Evolutionary conservation across 306 rosid genomes (phyloP).

Genomic region (Glycine latifolia): DNA sequence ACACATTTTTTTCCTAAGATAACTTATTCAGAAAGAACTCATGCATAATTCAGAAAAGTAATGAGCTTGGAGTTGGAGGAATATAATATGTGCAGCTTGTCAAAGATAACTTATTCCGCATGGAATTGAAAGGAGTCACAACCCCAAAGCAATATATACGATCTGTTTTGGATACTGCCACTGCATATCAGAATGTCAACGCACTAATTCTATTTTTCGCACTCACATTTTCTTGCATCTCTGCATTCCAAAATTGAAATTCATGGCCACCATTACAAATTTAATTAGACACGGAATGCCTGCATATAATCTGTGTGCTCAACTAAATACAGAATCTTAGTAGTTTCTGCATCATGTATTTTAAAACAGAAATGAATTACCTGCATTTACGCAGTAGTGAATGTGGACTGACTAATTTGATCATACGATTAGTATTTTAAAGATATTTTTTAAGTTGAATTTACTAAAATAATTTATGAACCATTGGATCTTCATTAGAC

Average conservation of each 20-base stretch:
- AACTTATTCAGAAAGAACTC: too few species aligned
- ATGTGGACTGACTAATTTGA: too few species aligned
- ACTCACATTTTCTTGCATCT: neutral
- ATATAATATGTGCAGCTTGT: neutral
- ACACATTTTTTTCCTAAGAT: neutral
- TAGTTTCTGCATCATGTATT: neutral
- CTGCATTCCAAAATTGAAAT: neutral
- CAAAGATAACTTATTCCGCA: conserved; percentile 35
- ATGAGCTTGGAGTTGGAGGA: neutral
- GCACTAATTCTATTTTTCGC: neutral
- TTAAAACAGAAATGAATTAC: too few species aligned
- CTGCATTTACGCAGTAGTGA: too few species aligned
- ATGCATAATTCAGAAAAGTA: too few species aligned
- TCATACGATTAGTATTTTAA: too few species aligned
- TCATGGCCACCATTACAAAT: neutral
- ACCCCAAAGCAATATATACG: neutral
- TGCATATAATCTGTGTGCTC: neutral
- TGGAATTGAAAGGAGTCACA: conserved; percentile 20
- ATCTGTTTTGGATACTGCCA: conserved; percentile 16
- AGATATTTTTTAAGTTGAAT: too few species aligned
- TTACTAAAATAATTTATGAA: too few species aligned
- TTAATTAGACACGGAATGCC: neutral
- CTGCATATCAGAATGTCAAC: conserved; percentile 47
- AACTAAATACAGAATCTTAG: neutral
- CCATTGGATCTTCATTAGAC: too few species aligned